phyloP scores from a whole-genome alignment of 495 filamentous ascomycete species.

The Penicillium arizonense region DNA sequence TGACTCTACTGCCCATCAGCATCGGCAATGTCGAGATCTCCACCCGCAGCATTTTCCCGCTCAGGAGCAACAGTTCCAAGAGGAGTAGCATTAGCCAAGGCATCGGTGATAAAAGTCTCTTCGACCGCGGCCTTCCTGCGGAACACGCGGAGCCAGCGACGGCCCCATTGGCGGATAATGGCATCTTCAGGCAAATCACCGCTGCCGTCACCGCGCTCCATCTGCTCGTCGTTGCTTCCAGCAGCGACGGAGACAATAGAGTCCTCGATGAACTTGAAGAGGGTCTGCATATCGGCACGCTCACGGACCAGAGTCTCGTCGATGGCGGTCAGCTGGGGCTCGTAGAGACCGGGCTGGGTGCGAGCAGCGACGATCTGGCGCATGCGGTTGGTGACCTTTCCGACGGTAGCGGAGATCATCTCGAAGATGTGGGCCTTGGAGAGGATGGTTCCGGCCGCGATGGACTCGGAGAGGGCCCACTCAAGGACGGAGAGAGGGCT shows the following conservation, averaged over 20 bases:
- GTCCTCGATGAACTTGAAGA: conserved; percentile 83
- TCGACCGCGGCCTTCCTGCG: conserved; percentile 79
- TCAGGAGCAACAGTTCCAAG: conserved; percentile 35
- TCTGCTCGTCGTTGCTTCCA: conserved; percentile 69
- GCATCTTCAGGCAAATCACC: conserved; percentile 50
- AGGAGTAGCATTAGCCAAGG: conserved; percentile 35
- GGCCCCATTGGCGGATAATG: conserved; percentile 76
- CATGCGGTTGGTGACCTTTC: conserved; percentile 88
- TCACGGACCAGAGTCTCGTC: conserved; percentile 66
- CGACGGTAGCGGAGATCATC: conserved; percentile 80
- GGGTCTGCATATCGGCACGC: conserved; percentile 65
- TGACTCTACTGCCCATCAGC: conserved; percentile 21
- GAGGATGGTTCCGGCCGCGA: conserved; percentile 66
- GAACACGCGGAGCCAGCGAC: conserved; percentile 84
- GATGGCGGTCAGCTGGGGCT: conserved; percentile 60
- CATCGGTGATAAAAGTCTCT: conserved; percentile 58
- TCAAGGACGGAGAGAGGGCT: conserved; percentile 78
- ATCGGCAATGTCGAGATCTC: conserved; percentile 32
- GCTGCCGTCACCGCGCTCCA: conserved; percentile 50
- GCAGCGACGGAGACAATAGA: conserved; percentile 68
- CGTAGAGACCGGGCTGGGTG: conserved; percentile 50
- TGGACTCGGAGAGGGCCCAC: conserved; percentile 73
- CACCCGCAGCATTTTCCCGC: conserved; percentile 23
- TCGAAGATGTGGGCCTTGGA: conserved; percentile 77
- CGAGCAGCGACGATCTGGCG: conserved; percentile 73